These are phyloP conservation scores for Phytophthora podocarpi DNA, from an alignment of 352 stramenopile species.

Conservation along the genomic window DNA sequence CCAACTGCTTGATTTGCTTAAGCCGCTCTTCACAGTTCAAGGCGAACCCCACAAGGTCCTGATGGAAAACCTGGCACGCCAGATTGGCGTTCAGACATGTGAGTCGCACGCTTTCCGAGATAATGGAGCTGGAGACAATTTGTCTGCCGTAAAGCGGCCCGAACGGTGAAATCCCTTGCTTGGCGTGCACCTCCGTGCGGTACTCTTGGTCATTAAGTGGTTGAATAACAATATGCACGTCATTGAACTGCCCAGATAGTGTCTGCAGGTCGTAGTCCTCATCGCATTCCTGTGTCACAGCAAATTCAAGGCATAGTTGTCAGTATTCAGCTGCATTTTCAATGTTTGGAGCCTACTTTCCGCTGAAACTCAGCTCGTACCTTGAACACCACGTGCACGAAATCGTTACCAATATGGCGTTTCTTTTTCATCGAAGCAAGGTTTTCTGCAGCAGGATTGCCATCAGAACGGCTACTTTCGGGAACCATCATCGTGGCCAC, in stretches of 20 bases:
- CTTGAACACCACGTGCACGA: slow-evolving; percentile 89
- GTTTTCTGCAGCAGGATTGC: neutral
- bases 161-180: slow-evolving; percentile 75
- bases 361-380: slow-evolving; percentile 19
- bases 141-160: slow-evolving; percentile 78
- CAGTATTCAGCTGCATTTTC: neutral
- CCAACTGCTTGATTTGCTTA: slow-evolving; percentile 89
- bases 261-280: slow-evolving; percentile 78
- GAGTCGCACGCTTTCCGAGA: slow-evolving; percentile 73
- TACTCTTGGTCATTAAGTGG: slow-evolving; percentile 79
- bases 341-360: neutral
- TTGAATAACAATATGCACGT: slow-evolving; percentile 88
- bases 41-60: slow-evolving; percentile 80
- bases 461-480: neutral
- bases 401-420: slow-evolving; percentile 89
- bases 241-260: slow-evolving; percentile 85
- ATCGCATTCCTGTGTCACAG: slow-evolving; percentile 62
- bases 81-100: slow-evolving; percentile 87
- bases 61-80: slow-evolving; percentile 82
- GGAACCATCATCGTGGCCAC: slow-evolving; percentile 86
- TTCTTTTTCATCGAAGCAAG: slow-evolving; percentile 80
- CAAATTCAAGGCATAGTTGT: neutral
- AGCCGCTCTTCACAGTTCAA: slow-evolving; percentile 84
- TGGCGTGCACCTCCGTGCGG: slow-evolving; percentile 73
- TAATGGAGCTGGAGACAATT: slow-evolving; percentile 61